Evolutionary conservation across 495 filamentous ascomycete species (phyloP), one percentile per base, ranked within the genome.

Genomic region (Poronia punctata): DNA sequence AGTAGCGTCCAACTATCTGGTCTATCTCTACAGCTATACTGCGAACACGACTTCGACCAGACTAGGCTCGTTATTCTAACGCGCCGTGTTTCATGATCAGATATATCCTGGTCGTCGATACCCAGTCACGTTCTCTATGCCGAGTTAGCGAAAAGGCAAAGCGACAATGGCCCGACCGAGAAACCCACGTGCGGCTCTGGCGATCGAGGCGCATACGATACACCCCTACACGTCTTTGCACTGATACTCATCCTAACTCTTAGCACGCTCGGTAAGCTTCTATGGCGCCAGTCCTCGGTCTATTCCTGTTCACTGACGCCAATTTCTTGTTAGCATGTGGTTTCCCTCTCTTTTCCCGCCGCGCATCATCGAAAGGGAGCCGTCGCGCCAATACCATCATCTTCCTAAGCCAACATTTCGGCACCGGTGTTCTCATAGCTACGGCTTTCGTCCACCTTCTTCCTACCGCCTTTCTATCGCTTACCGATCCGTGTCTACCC

Each of bases 401-500:
- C 46, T 88, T 88, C 61, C 59, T 84, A 31, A 85, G 82, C 20
- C 82, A 84, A 36, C 84, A 90, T 61, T 89, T 93, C 49, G 86
- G 86, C 25, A 92, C 86, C 4, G 86, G 86, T 16, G 86, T 93
- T 7, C 64, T 93, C 21, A 84, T 92, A 45, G 85, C 86, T 14
- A 89, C 86, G n/a, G 86, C 86, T 29, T 93, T 93, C 54, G 86
- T 92, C 18, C 86, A 92, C 59, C 67, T 81, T 7, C 81, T 93
- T 4, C 86, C 86, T 8, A 90, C 84, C 3, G 86, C 86, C 22
- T 90, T 90, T 56, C 61, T 74, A 26, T 90, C 86, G 6, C 68
- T 93, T 22, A 86, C 81, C 15, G 82, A 90, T 51, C 78, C 82
- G 31, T 93, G 86, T 55, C 79, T 93, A 1, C 84, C 86, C 21